Conservation (phyloP, 768 basidiomycete species). For the Tremella yokohamensis region DNA sequence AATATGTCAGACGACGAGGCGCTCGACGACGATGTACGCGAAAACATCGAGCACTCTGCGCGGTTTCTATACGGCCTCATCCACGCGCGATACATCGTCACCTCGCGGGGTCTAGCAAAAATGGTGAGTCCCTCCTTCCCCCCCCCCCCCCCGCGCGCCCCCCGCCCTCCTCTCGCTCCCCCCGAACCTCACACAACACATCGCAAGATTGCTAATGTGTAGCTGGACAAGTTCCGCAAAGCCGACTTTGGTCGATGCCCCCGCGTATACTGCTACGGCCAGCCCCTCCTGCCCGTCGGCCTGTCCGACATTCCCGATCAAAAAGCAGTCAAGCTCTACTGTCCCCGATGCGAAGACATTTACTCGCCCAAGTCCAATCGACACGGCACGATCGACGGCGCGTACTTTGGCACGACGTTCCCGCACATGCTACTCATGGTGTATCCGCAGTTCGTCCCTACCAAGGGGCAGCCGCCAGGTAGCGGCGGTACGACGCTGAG, state of each 20-base stretch:
- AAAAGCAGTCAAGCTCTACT: conserved; percentile 98
- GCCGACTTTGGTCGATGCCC: conserved; percentile 98
- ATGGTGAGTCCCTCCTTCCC: conserved; percentile 62
- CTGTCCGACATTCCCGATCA: conserved; percentile 96
- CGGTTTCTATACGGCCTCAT: conserved; percentile 91
- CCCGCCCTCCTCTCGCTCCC: not conserved
- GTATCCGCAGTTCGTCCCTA: conserved; percentile 86
- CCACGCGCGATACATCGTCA: conserved; percentile 95
- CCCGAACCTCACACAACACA: not conserved
- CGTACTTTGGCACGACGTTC: conserved; percentile 97
- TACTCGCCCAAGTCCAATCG: conserved; percentile 96
- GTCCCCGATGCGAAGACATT: conserved; percentile 96
- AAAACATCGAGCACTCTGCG: conserved; percentile 87
- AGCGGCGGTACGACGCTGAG: conserved; percentile 6
- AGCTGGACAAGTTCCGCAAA: conserved; percentile 92
- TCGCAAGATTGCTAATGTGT: conserved; percentile 6
- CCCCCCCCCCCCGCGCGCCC: not conserved
- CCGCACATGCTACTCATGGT: conserved; percentile 96
- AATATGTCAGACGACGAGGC: conserved; percentile 69
- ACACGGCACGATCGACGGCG: conserved; percentile 96
- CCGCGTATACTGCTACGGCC: conserved; percentile 88
- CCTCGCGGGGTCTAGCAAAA: conserved; percentile 84
- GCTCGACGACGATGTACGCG: conserved; percentile 87
- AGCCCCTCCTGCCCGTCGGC: conserved; percentile 93
- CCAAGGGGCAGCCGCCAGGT: conserved; percentile 58